These are phyloP conservation scores for Neurospora sp. DNA, from an alignment of 2,329 filamentous ascomycete species.

Conservation along the genomic window DNA sequence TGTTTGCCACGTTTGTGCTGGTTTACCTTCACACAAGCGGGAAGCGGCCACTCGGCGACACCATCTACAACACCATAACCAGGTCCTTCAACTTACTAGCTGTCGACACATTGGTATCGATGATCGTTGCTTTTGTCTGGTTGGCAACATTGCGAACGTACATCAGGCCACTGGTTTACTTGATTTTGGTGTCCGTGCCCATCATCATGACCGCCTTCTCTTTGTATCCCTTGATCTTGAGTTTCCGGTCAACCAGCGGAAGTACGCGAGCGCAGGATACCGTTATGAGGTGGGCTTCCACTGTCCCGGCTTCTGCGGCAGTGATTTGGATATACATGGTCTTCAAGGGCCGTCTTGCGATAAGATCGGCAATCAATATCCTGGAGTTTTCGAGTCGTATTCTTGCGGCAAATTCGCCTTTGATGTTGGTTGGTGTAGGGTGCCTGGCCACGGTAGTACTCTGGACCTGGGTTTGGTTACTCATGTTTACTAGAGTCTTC, in stretches of 20 bases:
- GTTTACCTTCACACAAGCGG: conserved; percentile 76
- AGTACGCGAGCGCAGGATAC: conserved; percentile 77
- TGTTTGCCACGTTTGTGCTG: conserved; percentile 82
- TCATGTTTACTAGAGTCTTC: conserved; percentile 94
- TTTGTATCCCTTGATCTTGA: conserved; percentile 82
- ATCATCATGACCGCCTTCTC: conserved; percentile 82
- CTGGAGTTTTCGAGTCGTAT: conserved; percentile 89
- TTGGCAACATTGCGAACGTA: conserved; percentile 81
- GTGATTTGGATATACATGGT: conserved; percentile 78
- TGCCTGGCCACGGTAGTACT: conserved; percentile 65
- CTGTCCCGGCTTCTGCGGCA: conserved; percentile 65
- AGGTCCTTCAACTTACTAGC: conserved; percentile 83
- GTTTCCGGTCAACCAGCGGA: conserved; percentile 67
- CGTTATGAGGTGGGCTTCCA: conserved; percentile 78
- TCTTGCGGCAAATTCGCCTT: conserved; percentile 70
- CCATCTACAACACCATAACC: conserved; percentile 82
- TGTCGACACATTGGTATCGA: conserved; percentile 81
- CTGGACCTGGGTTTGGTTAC: conserved; percentile 95
- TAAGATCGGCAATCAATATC: conserved; percentile 77
- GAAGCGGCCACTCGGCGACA: conserved; percentile 74
- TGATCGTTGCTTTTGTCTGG: conserved; percentile 85
- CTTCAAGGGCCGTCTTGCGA: conserved; percentile 66
- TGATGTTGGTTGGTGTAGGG: conserved; percentile 74
- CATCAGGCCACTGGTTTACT: conserved; percentile 70
- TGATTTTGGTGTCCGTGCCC: conserved; percentile 77